phyloP scores from a whole-genome alignment of 2,329 filamentous ascomycete species.

The Aspergillus brunneoviolaceus region DNA sequence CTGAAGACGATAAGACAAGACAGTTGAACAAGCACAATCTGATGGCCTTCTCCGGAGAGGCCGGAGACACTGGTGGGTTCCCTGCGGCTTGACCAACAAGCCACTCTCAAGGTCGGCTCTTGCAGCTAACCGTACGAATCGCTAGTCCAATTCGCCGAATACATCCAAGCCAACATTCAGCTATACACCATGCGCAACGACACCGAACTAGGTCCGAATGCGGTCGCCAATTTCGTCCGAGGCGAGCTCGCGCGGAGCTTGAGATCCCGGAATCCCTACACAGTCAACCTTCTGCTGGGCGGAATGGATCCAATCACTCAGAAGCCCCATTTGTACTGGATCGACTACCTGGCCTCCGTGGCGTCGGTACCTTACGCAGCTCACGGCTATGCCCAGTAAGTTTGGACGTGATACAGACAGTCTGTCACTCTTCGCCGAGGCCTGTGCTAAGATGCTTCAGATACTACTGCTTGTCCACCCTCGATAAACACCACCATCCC shows the following conservation, averaged over 20 bases:
- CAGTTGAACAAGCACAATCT: conserved; percentile 89
- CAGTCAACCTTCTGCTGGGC: conserved; percentile 91
- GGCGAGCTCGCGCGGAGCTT: conserved; percentile 88
- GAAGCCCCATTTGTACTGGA: conserved; percentile 92
- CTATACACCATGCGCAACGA: conserved; percentile 99
- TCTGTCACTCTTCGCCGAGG: not conserved
- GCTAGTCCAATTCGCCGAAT: conserved; percentile 96
- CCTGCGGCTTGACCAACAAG: conserved; percentile 21
- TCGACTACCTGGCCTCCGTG: conserved; percentile 90
- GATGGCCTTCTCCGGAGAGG: conserved; percentile 93
- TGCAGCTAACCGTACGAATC: conserved; percentile 16
- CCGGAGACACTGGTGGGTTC: conserved; percentile 79
- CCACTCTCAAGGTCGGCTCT: not conserved
- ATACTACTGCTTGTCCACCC: conserved; percentile 96
- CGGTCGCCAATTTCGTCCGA: conserved; percentile 89
- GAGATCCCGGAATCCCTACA: conserved; percentile 90
- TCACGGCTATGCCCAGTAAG: conserved; percentile 95
- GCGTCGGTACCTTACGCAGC: conserved; percentile 91
- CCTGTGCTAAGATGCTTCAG: conserved; percentile 43
- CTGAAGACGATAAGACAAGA: conserved; percentile 93
- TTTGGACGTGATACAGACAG: not conserved
- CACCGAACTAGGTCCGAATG: conserved; percentile 83
- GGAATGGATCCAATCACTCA: conserved; percentile 89
- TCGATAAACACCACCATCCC: conserved; percentile 98
- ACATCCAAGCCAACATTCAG: conserved; percentile 96